Evolutionary conservation across 1,284 basidiomycete genomes (phyloP).

Genomic region (Ganoderma sinense): DNA sequence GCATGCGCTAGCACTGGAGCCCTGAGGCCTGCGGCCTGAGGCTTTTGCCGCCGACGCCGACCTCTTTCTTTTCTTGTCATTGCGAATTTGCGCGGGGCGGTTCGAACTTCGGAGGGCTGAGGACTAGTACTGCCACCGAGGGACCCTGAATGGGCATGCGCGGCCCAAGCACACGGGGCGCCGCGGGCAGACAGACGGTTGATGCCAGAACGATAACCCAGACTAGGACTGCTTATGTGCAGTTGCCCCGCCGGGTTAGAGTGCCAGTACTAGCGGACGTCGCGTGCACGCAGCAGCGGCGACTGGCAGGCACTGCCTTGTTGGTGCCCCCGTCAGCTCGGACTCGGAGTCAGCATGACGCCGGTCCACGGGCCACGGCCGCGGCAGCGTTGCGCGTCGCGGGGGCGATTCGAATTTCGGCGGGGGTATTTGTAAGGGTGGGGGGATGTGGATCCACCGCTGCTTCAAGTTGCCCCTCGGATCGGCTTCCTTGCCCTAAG

Average conservation of each 20-base stretch:
- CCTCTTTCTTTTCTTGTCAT: too few relatives aligned
- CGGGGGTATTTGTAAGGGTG: background rate
- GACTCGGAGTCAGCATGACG: background rate
- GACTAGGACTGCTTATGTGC: background rate
- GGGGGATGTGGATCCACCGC: background rate
- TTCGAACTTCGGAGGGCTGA: too few relatives aligned
- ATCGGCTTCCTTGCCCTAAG: background rate
- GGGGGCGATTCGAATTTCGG: background rate
- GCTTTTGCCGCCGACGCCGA: conserved; percentile 4
- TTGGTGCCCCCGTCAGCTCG: background rate
- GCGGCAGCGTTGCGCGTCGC: background rate
- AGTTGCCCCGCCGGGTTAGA: background rate
- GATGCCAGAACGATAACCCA: too few relatives aligned
- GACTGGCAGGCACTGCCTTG: too few relatives aligned
- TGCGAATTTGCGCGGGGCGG: too few relatives aligned
- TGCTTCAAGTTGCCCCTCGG: background rate
- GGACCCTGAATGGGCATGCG: background rate
- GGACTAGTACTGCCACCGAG: background rate
- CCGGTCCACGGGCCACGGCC: background rate
- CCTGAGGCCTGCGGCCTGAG: too few relatives aligned
- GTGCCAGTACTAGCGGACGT: too few relatives aligned
- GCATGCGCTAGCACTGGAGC: too few relatives aligned
- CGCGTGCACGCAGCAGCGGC: too few relatives aligned
- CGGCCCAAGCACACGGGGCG: too few relatives aligned
- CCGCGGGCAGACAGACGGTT: too few relatives aligned